Conservation (phyloP, 805 yeast species). For the Candida silvatica region DNA sequence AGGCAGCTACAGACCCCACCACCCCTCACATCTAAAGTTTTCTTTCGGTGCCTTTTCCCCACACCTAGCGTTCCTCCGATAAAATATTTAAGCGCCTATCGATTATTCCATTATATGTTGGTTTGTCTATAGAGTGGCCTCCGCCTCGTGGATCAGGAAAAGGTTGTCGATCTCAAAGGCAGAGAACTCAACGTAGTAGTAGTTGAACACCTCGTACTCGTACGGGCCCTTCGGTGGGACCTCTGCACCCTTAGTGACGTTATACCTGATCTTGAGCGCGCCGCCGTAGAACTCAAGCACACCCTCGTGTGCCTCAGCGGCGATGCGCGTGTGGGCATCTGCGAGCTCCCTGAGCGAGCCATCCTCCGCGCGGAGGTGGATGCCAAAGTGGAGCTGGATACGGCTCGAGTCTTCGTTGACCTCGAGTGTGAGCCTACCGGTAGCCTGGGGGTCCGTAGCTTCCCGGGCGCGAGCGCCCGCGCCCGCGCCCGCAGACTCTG, state of each 20-base stretch:
- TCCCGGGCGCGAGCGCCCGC: too few species aligned
- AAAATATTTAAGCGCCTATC: too few species aligned
- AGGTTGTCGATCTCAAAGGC: constrained; percentile 14
- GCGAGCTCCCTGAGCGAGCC: constrained; percentile 6
- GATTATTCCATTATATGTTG: neutral
- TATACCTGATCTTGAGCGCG: constrained; percentile 9
- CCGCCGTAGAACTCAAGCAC: constrained; percentile 4
- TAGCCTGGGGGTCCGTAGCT: neutral
- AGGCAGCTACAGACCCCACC: too few species aligned
- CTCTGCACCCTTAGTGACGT: constrained; percentile 15
- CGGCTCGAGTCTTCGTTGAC: constrained; percentile 19
- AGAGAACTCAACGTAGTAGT: constrained; percentile 15
- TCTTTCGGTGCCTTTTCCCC: too few species aligned
- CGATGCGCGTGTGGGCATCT: constrained; percentile 3
- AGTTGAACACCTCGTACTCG: constrained; percentile 16
- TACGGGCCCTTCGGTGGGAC: constrained; percentile 19
- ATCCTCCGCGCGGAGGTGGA: constrained; percentile 7
- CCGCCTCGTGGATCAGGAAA: constrained; percentile 12
- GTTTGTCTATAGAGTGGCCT: neutral
- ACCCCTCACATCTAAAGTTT: too few species aligned
- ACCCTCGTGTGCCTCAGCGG: constrained; percentile 2
- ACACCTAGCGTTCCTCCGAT: too few species aligned
- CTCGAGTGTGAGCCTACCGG: constrained; percentile 8
- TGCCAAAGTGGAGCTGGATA: constrained; percentile 15
- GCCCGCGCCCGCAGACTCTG: too few species aligned